Evolutionary conservation across 2,329 filamentous ascomycete species (phyloP).

Genomic region (Neofusicoccum ribis): DNA sequence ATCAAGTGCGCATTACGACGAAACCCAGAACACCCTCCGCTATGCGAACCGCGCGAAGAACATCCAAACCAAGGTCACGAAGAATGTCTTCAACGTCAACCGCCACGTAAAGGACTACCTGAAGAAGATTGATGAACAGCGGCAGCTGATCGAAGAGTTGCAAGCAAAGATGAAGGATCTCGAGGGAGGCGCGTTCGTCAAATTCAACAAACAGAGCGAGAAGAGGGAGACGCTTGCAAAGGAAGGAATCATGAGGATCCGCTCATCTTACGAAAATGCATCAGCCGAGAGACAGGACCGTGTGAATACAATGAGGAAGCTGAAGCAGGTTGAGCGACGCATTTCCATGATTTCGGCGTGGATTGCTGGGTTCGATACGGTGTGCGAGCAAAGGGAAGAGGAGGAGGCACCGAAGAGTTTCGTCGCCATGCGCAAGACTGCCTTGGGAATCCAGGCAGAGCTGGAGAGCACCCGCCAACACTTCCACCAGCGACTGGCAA

Average conservation of each 20-base stretch:
- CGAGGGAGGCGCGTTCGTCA: slow-evolving; percentile 77
- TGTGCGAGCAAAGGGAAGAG: slow-evolving; percentile 71
- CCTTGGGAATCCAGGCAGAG: slow-evolving; percentile 83
- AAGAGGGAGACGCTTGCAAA: slow-evolving; percentile 75
- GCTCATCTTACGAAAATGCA: slow-evolving; percentile 81
- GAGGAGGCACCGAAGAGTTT: slow-evolving; percentile 68
- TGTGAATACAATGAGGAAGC: slow-evolving; percentile 74
- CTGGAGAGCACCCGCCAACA: slow-evolving; percentile 88
- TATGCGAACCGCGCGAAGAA: slow-evolving; percentile 99
- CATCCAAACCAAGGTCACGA: slow-evolving; percentile 98
- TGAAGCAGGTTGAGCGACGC: slow-evolving; percentile 79
- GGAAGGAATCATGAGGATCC: slow-evolving; percentile 78
- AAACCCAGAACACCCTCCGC: slow-evolving; percentile 95
- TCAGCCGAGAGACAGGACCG: slow-evolving; percentile 76
- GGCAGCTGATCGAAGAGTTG: slow-evolving; percentile 93
- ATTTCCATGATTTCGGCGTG: slow-evolving; percentile 86
- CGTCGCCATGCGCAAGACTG: slow-evolving; percentile 78
- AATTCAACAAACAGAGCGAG: slow-evolving; percentile 87
- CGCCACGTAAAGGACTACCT: slow-evolving; percentile 98
- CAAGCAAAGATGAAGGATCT: slow-evolving; percentile 90
- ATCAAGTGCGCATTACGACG: slow-evolving; percentile 94
- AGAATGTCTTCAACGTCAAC: slow-evolving; percentile 98
- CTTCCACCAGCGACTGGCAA: slow-evolving; percentile 79
- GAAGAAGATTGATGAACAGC: slow-evolving; percentile 98
- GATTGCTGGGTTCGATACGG: slow-evolving; percentile 86